Conservation (phyloP, 345 rosid species). For the Euphorbia pulcherrima region DNA sequence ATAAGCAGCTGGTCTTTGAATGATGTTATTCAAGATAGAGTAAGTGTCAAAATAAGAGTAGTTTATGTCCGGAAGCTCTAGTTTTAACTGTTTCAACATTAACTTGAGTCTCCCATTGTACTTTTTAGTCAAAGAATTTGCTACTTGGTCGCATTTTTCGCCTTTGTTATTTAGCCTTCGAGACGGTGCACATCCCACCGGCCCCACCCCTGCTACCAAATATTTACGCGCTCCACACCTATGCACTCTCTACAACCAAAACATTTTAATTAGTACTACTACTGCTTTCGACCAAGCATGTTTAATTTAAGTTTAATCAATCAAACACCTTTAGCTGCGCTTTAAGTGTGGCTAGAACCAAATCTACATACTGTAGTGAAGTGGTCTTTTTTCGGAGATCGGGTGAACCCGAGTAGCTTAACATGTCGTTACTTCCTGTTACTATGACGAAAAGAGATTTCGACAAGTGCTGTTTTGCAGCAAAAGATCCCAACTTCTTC, state of each 20-base stretch:
- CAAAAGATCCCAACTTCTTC: constrained; percentile 28
- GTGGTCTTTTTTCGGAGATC: constrained; percentile 28
- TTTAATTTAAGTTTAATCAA: background rate
- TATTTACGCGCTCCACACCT: constrained; percentile 48
- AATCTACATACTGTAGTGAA: constrained; percentile 39
- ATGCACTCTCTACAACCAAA: constrained; percentile 38
- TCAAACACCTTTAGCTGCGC: constrained; percentile 53
- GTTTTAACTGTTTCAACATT: constrained; percentile 37
- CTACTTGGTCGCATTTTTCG: constrained; percentile 40
- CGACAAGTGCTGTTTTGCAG: constrained; percentile 32
- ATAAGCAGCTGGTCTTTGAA: constrained; percentile 42
- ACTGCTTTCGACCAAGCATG: background rate
- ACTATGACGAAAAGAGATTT: constrained; percentile 50
- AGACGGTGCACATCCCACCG: constrained; percentile 56
- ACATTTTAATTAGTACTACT: background rate
- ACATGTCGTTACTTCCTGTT: constrained; percentile 66
- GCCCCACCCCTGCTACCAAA: constrained; percentile 39
- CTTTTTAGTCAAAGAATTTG: constrained; percentile 34
- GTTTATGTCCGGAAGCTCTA: constrained; percentile 38
- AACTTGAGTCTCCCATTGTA: constrained; percentile 44
- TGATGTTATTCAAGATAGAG: constrained; percentile 32
- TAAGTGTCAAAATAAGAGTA: constrained; percentile 59
- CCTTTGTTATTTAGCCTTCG: constrained; percentile 38
- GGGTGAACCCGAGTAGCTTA: constrained; percentile 42
- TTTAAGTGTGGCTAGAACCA: constrained; percentile 46